Base-by-base conservation (phyloP, 441 rosid species). In the Biscutella auriculata region DNA sequence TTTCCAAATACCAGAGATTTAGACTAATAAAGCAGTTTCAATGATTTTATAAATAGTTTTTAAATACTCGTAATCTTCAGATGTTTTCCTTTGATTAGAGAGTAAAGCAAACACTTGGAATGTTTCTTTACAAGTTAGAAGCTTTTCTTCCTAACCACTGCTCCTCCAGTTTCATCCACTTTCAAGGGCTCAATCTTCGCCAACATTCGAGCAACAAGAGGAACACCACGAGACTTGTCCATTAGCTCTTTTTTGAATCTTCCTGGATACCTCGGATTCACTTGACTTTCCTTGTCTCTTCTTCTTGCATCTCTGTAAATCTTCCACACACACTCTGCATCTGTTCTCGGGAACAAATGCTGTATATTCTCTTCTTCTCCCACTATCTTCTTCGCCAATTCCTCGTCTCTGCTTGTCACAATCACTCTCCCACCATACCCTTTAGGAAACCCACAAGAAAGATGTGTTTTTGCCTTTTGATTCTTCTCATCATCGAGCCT, bases 191-290 rank as follows among this genome's bases (percentile, higher is more conserved):
- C 8, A 36, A 49, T 59, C 53, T 35, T 27, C 7, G 61, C 74
- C 68, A 63, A 45, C 60, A 67, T 36, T 49, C 15, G 67, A 25
- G 79, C 79, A 33, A 62, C 76, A 8, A 51, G 32, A 25, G 84
- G 84, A 51, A 82, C 16, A 26, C 82, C 83, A 15, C 70, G 66
- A 29, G 76, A 59, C 73, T 68, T 72, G n/a, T 70, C 64, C 62
- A 47, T 41, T 15, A 82, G 68, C 10, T 76, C 77, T 30, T 60
- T 12, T 25, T 29, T 46, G 62, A 27, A 67, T 46, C 30, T 67
- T 32, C 26, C 50, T 3, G 50, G 66, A 53, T 53, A 45, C 56
- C 36, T 67, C 35, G 71, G 66, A 4, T 30, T 39, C 21, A 50
- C 54, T n/a, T n/a, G n/a, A n/a, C n/a, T n/a, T 41, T 5, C 5